These are phyloP conservation scores for Ophiostoma ulmi DNA, from an alignment of 2,329 filamentous ascomycete genomes.

Conservation along the genomic window DNA sequence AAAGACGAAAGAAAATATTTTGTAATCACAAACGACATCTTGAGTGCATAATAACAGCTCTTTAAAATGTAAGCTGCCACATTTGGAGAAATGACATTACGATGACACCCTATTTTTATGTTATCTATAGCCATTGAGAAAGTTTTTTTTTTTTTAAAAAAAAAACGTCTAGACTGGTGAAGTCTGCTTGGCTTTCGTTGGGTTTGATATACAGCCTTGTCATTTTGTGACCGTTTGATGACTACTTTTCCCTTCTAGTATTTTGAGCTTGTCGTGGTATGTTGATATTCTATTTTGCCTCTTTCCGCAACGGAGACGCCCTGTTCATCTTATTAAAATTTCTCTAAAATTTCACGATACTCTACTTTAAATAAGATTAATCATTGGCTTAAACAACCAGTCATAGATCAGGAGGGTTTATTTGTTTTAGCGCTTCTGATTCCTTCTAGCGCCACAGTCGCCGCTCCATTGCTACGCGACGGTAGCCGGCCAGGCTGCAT, in stretches of 20 bases:
- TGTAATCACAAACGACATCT: background rate
- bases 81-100: too few species aligned
- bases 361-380: background rate
- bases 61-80: too few species aligned
- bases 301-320: background rate
- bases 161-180: too few species aligned
- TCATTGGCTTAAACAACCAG: background rate
- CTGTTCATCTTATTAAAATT: background rate
- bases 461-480: background rate
- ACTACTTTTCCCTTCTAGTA: background rate
- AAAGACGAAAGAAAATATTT: background rate
- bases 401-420: background rate
- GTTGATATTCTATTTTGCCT: background rate
- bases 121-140: too few species aligned
- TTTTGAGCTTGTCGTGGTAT: too few species aligned
- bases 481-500: constrained; percentile 1
- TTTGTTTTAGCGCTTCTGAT: background rate
- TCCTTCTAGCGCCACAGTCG: background rate
- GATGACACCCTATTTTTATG: too few species aligned
- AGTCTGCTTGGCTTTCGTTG: too few species aligned
- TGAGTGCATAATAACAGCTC: too few species aligned
- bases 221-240: background rate
- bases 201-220: too few species aligned
- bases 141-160: too few species aligned
- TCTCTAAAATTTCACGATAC: background rate